phyloP scores from a whole-genome alignment of 176 grass and related monocot genomes.

The Chloris gayana region DNA sequence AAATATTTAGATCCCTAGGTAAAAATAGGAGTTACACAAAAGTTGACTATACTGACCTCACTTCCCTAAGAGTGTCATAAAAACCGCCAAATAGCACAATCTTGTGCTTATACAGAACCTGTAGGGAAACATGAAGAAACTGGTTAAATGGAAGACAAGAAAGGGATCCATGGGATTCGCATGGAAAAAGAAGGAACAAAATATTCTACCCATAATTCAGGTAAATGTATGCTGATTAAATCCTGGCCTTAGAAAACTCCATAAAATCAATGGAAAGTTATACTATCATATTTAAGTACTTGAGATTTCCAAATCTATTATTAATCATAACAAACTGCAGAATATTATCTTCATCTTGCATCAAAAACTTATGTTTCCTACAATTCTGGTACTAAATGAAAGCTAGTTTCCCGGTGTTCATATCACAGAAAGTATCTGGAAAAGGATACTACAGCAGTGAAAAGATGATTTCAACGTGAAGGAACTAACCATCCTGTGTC shows the following conservation, averaged over 20 bases:
- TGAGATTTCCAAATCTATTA: neutral
- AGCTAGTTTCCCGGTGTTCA: slow-evolving; percentile 3
- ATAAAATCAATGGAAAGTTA: neutral
- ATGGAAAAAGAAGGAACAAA: neutral
- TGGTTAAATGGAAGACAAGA: neutral
- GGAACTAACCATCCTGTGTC: slow-evolving; percentile 81
- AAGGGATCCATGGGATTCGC: neutral
- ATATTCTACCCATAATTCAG: neutral
- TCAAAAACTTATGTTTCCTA: slow-evolving; percentile 16
- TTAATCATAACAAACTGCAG: neutral
- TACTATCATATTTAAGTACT: slow-evolving; percentile 2
- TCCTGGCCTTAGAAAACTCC: neutral
- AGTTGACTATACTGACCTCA: slow-evolving; percentile 61
- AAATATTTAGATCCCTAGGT: slow-evolving; percentile 32
- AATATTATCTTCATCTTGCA: neutral
- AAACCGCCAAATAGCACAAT: slow-evolving; percentile 96
- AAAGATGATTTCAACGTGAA: slow-evolving; percentile 26
- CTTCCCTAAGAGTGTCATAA: slow-evolving; percentile 98
- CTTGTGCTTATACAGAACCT: slow-evolving; percentile 99
- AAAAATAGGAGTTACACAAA: slow-evolving; percentile 16
- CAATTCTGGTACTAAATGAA: slow-evolving; percentile 24
- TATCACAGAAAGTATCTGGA: slow-evolving; percentile 6
- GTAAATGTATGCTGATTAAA: slow-evolving; percentile 1
- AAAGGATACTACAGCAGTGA: neutral
- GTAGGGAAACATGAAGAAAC: slow-evolving; percentile 24